phyloP scores from a whole-genome alignment of 2,329 filamentous ascomycete species.

The Diplodia scrobiculata region DNA sequence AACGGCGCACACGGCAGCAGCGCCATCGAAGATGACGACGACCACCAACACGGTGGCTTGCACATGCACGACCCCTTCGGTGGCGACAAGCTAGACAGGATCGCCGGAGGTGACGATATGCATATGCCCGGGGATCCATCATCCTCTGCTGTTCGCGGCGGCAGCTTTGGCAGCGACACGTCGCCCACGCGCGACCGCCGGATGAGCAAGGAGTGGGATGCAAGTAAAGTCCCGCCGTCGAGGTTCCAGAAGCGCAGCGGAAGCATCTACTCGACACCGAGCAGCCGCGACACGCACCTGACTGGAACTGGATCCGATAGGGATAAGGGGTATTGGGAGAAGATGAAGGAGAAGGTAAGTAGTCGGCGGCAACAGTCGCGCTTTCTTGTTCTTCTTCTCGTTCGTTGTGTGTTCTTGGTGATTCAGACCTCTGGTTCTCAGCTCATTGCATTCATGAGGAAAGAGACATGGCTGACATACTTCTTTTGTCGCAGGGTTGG shows the following conservation, averaged over 20 bases:
- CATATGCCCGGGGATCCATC: conserved; percentile 22
- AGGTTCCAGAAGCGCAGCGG: conserved; percentile 71
- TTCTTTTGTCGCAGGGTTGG: conserved; percentile 5
- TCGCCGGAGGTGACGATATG: conserved; percentile 36
- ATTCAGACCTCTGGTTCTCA: not conserved
- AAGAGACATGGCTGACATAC: not conserved
- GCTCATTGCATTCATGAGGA: not conserved
- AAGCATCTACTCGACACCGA: conserved; percentile 67
- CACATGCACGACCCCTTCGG: conserved; percentile 35
- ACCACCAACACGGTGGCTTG: conserved; percentile 32
- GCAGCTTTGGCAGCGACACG: not conserved
- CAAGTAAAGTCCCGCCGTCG: conserved; percentile 66
- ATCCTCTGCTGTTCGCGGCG: not conserved
- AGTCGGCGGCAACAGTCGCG: not conserved
- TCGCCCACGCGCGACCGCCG: conserved; percentile 38
- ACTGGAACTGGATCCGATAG: conserved; percentile 50
- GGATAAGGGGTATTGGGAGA: conserved; percentile 61
- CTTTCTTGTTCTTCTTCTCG: not conserved
- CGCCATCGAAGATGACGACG: conserved; percentile 28
- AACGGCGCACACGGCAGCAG: not conserved
- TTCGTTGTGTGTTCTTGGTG: not conserved
- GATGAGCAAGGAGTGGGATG: conserved; percentile 54
- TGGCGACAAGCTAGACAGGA: conserved; percentile 34
- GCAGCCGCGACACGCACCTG: conserved; percentile 66
- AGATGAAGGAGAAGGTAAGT: conserved; percentile 48